Evolutionary conservation across 805 yeast species (phyloP).

Genomic region (Jamesozyma hellenica): DNA sequence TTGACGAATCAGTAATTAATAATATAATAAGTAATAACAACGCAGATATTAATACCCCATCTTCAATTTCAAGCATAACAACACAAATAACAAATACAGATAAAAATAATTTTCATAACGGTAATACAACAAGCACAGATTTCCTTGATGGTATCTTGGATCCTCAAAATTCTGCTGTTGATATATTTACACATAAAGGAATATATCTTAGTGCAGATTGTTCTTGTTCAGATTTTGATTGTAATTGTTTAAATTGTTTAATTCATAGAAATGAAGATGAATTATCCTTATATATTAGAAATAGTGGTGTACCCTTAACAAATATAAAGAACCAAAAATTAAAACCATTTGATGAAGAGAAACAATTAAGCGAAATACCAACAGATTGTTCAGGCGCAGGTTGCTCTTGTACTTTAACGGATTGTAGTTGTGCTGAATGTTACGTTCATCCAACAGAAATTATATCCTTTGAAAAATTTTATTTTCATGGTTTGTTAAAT

Average conservation of each 20-base stretch:
- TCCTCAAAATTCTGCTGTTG: constrained; percentile 15
- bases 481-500: constrained; percentile 21
- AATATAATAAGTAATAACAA: background rate
- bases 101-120: background rate
- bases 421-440: constrained; percentile 20
- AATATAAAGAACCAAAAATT: constrained; percentile 9
- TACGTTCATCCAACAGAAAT: constrained; percentile 22
- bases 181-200: constrained; percentile 27
- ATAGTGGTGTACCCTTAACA: constrained; percentile 26
- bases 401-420: constrained; percentile 18
- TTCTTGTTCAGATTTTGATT: constrained; percentile 25
- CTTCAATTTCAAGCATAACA: background rate
- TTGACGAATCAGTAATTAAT: background rate
- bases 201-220: constrained; percentile 27
- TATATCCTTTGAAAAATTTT: constrained; percentile 19
- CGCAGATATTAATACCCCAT: background rate
- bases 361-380: background rate
- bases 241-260: constrained; percentile 27
- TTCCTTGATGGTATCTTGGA: constrained; percentile 6
- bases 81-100: background rate
- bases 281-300: constrained; percentile 20
- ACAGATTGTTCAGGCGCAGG: constrained; percentile 5
- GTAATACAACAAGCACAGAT: background rate
- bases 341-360: background rate
- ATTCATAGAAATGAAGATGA: constrained; percentile 30